Conservation (phyloP, 495 filamentous ascomycete genomes). For the Talaromyces adpressus region DNA sequence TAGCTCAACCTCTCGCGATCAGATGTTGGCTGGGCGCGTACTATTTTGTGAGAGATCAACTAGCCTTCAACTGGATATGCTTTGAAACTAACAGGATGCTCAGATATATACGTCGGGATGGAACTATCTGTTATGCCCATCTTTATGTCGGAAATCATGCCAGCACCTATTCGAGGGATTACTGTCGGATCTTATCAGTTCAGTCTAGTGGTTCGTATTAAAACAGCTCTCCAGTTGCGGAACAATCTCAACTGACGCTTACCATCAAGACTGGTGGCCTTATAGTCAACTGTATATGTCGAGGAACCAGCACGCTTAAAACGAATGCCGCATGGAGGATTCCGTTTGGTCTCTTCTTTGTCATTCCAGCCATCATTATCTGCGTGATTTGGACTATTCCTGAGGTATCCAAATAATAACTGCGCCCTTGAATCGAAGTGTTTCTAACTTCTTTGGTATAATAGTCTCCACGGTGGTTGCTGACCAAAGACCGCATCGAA, state of each 20-base stretch:
- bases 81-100: neutral
- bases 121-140: slow-evolving; percentile 24
- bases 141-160: slow-evolving; percentile 23
- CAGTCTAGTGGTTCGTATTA: slow-evolving; percentile 7
- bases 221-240: slow-evolving; percentile 13
- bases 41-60: neutral
- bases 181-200: slow-evolving; percentile 24
- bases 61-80: neutral
- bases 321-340: slow-evolving; percentile 22
- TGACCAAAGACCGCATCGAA: slow-evolving; percentile 17
- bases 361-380: slow-evolving; percentile 18
- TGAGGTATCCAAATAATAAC: neutral
- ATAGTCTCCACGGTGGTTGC: slow-evolving; percentile 24
- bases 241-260: neutral
- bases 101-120: slow-evolving; percentile 30
- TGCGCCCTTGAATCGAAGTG: neutral
- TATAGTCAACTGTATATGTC: slow-evolving; percentile 9
- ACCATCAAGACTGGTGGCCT: neutral
- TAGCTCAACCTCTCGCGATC: slow-evolving; percentile 17
- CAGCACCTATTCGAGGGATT: slow-evolving; percentile 22
- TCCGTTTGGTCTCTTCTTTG: slow-evolving; percentile 21
- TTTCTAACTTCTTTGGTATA: no score
- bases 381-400: slow-evolving; percentile 25
- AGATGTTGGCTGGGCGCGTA: slow-evolving; percentile 21
- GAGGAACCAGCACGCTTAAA: slow-evolving; percentile 18